Evolutionary conservation across 1,139 yeast species (phyloP).

Genomic region (Candida neerlandica): DNA sequence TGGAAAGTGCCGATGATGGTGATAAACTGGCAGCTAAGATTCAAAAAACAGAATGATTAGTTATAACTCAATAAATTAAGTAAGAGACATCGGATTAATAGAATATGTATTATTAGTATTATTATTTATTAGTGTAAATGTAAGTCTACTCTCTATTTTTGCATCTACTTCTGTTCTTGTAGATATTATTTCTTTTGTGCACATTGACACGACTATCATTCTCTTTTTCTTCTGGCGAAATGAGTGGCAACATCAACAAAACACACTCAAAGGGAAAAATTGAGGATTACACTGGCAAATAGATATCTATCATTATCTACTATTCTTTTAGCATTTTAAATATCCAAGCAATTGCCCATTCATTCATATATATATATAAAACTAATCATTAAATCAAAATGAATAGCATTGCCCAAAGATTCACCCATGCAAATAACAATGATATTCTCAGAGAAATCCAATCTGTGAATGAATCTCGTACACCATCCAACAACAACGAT

Average conservation of each 20-base stretch:
- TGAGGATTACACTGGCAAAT: neutral
- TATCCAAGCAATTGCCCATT: neutral
- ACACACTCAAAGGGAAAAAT: neutral
- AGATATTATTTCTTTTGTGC: neutral
- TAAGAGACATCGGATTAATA: neutral
- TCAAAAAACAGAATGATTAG: conserved; percentile 2
- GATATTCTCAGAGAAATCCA: conserved; percentile 33
- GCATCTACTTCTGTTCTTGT: neutral
- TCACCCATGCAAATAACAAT: conserved; percentile 34
- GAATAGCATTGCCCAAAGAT: conserved; percentile 47
- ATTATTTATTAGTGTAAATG: neutral
- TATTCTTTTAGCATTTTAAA: neutral
- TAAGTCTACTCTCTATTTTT: no score
- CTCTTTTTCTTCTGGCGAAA: neutral
- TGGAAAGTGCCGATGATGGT: conserved; percentile 12
- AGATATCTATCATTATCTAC: neutral
- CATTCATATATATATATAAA: neutral
- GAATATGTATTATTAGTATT: conserved; percentile 4
- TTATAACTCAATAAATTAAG: neutral
- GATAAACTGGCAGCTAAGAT: conserved; percentile 5
- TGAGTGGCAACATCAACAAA: conserved; percentile 5
- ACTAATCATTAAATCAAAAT: conserved; percentile 19
- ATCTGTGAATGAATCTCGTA: conserved; percentile 25
- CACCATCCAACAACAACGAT: conserved; percentile 21
- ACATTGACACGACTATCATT: neutral